Percentiles rank a stretch among this genome's conserved stretches.
Evolutionary conservation across 805 yeast genomes (phyloP).

Genomic region (Yarrowia hollandica): DNA sequence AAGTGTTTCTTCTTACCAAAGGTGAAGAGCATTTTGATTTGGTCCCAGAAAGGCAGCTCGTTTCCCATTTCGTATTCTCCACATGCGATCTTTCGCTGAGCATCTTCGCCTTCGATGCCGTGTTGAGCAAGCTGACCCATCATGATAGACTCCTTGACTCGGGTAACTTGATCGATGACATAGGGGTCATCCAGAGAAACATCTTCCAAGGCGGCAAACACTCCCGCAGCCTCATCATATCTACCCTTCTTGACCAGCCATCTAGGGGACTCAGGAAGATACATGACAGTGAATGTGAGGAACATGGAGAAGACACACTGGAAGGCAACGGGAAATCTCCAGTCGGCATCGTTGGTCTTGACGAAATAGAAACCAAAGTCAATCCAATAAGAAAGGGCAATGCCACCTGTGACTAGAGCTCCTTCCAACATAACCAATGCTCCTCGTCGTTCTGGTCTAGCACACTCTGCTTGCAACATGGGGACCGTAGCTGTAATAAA

Average conservation of each 20-base stretch:
- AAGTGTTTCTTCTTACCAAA: conserved; percentile 23
- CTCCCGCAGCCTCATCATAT: conserved; percentile 47
- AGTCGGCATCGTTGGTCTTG: conserved; percentile 54
- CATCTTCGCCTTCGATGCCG: neutral
- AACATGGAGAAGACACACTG: conserved; percentile 60
- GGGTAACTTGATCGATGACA: neutral
- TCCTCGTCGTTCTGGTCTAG: conserved; percentile 68
- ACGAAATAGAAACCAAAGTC: conserved; percentile 51
- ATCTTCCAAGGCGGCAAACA: conserved; percentile 34
- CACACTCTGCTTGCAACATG: conserved; percentile 79
- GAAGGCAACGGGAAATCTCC: conserved; percentile 79
- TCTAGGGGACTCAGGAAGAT: conserved; percentile 84
- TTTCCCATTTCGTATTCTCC: neutral
- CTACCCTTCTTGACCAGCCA: conserved; percentile 70
- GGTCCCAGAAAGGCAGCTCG: conserved; percentile 2
- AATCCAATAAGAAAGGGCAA: conserved; percentile 63
- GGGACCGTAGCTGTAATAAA: conserved; percentile 77
- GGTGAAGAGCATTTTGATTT: conserved; percentile 14
- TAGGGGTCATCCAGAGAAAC: neutral
- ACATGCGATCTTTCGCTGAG: neutral
- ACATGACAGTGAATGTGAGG: conserved; percentile 59
- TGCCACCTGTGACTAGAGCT: conserved; percentile 69
- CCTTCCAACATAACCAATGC: conserved; percentile 69
- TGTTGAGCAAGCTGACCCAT: conserved; percentile 3
- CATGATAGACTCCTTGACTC: neutral